A percentile compares a stretch with the other conserved stretches of the same genome.
Evolutionary conservation across 441 rosid genomes (phyloP).

Genomic region (Geranium incanum): DNA sequence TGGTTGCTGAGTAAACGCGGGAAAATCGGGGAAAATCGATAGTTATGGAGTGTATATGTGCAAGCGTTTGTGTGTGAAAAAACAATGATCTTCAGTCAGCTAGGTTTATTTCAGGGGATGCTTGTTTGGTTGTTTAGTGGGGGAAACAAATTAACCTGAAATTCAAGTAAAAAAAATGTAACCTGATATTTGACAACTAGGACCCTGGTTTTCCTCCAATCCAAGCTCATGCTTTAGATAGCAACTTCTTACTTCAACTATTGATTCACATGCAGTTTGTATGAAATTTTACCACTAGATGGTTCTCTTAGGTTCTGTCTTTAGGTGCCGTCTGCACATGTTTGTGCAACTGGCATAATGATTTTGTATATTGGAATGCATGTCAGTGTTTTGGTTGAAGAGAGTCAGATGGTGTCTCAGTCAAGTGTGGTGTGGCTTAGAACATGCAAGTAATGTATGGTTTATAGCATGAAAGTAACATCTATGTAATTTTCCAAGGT

Average conservation of each 20-base stretch:
- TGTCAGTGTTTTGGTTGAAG: neutral
- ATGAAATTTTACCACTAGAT: neutral
- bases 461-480: neutral
- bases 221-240: neutral
- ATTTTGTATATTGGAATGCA: conserved; percentile 3
- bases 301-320: neutral
- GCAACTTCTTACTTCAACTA: neutral
- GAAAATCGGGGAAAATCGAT: neutral
- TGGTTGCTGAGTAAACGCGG: neutral
- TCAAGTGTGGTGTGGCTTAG: neutral
- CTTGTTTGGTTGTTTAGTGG: neutral
- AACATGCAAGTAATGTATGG: neutral
- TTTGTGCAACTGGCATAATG: neutral
- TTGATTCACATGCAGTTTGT: neutral
- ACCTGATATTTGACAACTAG: neutral
- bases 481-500: neutral
- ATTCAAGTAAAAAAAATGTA: neutral
- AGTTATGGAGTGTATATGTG: neutral
- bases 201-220: neutral
- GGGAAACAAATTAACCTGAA: neutral
- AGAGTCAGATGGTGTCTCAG: neutral
- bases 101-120: neutral
- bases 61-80: neutral
- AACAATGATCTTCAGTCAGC: neutral
- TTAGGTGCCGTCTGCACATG: neutral